Conservation (phyloP, 345 rosid species). For the Salix viminalis region DNA sequence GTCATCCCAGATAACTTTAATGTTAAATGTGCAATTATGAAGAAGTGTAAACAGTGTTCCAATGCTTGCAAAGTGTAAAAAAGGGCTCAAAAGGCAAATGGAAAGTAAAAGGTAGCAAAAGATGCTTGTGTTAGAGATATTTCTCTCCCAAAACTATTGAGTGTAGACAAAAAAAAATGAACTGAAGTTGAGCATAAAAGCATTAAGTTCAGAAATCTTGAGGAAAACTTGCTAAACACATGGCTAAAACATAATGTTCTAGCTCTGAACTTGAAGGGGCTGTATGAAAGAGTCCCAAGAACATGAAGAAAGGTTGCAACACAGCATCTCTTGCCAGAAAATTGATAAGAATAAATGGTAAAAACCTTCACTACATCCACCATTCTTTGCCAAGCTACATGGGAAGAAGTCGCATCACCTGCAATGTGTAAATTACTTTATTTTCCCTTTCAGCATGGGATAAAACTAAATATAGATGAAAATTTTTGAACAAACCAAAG, state of each 20-base stretch:
- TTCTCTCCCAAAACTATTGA: no score
- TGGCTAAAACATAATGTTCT: background rate
- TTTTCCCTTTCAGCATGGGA: background rate
- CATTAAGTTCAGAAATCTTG: background rate
- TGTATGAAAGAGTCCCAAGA: background rate
- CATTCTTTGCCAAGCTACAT: conserved; percentile 52
- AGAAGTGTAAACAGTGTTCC: background rate
- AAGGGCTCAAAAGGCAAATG: background rate
- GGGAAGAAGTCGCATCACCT: conserved; percentile 28
- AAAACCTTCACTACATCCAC: conserved; percentile 61
- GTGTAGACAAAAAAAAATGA: no score
- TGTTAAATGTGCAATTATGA: background rate
- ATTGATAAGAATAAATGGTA: conserved; percentile 1
- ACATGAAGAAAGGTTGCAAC: no score
- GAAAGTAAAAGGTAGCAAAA: background rate
- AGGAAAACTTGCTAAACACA: background rate
- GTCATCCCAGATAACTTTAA: background rate
- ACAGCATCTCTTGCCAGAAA: background rate
- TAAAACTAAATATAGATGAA: background rate
- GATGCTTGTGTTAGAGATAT: background rate
- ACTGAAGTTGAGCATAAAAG: background rate
- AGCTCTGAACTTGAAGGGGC: background rate
- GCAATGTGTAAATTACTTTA: conserved; percentile 14
- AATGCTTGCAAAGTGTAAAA: background rate
- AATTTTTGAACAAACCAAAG: background rate